A percentile compares a stretch with the other conserved stretches of the same genome.
These are phyloP conservation scores for Fusarium euwallaceae DNA, from an alignment of 2,329 filamentous ascomycete species.

Conservation along the genomic window DNA sequence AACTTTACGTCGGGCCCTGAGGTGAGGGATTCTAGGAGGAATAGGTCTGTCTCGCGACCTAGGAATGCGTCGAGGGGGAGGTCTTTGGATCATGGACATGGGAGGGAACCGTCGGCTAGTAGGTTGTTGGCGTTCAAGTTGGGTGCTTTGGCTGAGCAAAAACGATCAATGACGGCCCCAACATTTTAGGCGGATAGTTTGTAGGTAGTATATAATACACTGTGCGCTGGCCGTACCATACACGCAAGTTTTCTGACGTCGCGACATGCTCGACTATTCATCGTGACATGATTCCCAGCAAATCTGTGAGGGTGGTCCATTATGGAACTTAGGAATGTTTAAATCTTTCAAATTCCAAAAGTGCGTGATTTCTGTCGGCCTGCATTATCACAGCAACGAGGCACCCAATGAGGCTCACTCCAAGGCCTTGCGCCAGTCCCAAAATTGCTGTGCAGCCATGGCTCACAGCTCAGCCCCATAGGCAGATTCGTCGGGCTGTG, in stretches of 20 bases:
- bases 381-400: too few relatives aligned
- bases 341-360: too few relatives aligned
- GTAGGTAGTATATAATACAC: background rate
- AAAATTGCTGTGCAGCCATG: too few relatives aligned
- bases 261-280: background rate
- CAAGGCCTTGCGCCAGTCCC: too few relatives aligned
- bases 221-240: background rate
- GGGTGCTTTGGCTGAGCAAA: constrained; percentile 28
- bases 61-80: constrained; percentile 17
- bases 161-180: background rate
- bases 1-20: constrained; percentile 7
- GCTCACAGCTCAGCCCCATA: too few relatives aligned
- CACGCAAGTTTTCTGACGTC: background rate
- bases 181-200: constrained; percentile 4
- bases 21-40: constrained; percentile 9
- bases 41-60: constrained; percentile 10
- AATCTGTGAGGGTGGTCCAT: too few relatives aligned
- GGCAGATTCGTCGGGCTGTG: too few relatives aligned
- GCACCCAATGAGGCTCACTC: too few relatives aligned
- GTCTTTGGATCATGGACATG: background rate
- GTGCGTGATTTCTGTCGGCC: too few relatives aligned
- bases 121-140: constrained; percentile 36
- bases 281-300: too few relatives aligned
- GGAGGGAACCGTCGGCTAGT: constrained; percentile 23
- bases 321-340: too few relatives aligned